Evolutionary conservation across 2,329 filamentous ascomycete species (phyloP).

Genomic region (Parascedosporium putredinis): DNA sequence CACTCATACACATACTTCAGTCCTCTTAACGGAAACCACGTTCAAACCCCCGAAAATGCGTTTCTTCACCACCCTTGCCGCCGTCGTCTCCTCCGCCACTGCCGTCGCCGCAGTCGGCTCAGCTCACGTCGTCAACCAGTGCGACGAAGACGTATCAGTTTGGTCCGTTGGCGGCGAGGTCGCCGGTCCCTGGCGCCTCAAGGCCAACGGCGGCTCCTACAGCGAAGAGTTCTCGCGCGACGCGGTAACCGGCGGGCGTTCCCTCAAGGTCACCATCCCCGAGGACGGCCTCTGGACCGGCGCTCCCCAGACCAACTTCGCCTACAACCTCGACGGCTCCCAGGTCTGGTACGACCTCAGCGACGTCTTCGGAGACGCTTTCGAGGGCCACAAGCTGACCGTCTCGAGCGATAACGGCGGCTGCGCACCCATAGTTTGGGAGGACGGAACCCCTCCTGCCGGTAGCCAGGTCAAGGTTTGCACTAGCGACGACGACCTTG

Average conservation of each 20-base stretch:
- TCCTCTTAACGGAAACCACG: not conserved
- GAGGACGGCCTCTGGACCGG: constrained; percentile 27
- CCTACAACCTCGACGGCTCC: constrained; percentile 25
- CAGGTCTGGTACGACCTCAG: constrained; percentile 29
- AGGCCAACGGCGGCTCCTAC: constrained; percentile 18
- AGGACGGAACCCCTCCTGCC: constrained; percentile 21
- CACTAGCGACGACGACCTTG: constrained; percentile 20
- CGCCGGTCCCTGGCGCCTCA: constrained; percentile 16
- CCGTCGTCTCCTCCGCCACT: constrained; percentile 15
- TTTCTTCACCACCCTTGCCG: not conserved
- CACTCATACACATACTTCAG: not conserved
- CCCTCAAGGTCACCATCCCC: constrained; percentile 26
- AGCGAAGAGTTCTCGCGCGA: constrained; percentile 23
- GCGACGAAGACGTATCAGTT: constrained; percentile 22
- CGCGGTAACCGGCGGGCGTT: constrained; percentile 25
- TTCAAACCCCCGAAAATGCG: constrained; percentile 1
- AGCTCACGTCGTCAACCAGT: constrained; percentile 27
- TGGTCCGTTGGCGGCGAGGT: constrained; percentile 27
- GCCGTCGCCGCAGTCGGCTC: constrained; percentile 20
- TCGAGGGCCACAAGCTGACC: constrained; percentile 22
- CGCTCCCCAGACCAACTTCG: constrained; percentile 28
- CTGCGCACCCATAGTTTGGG: constrained; percentile 27
- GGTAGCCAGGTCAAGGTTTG: constrained; percentile 29
- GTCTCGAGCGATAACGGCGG: constrained; percentile 17
- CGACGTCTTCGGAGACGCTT: constrained; percentile 29